These are phyloP conservation scores for Helichrysum umbraculigerum DNA, from an alignment of 129 eudicot species.

Conservation along the genomic window DNA sequence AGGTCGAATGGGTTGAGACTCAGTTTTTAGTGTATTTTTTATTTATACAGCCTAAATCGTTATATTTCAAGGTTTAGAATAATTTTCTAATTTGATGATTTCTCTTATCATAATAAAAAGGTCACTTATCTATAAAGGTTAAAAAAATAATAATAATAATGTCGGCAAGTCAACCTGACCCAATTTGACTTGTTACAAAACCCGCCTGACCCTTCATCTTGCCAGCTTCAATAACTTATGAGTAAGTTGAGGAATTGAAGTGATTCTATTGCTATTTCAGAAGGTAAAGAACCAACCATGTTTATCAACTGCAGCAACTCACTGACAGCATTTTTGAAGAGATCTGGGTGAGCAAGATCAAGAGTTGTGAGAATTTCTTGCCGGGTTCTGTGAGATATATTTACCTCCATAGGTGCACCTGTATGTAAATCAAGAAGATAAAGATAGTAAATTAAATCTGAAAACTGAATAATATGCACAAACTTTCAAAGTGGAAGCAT, in stretches of 20 bases:
- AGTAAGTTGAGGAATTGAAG: neutral
- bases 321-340: conserved; percentile 64
- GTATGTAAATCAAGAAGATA: conserved; percentile 6
- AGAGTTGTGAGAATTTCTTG: conserved; percentile 77
- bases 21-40: neutral
- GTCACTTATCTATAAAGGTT: neutral
- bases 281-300: conserved; percentile 53
- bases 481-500: neutral
- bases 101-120: neutral
- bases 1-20: neutral
- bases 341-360: conserved; percentile 74
- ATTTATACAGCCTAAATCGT: neutral
- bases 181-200: neutral
- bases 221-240: neutral
- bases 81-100: neutral
- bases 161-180: neutral
- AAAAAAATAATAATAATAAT: no score
- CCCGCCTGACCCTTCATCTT: neutral
- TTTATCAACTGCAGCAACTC: conserved; percentile 79
- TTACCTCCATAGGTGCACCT: conserved; percentile 93
- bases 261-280: conserved; percentile 4
- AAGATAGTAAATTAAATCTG: conserved; percentile 4
- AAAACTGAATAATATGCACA: conserved; percentile 3
- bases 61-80: neutral
- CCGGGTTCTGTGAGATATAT: conserved; percentile 78